A percentile compares a stretch with the other conserved stretches of the same genome.
Evolutionary conservation across 345 rosid species (phyloP).

Genomic region (Capsella bursapastoris): DNA sequence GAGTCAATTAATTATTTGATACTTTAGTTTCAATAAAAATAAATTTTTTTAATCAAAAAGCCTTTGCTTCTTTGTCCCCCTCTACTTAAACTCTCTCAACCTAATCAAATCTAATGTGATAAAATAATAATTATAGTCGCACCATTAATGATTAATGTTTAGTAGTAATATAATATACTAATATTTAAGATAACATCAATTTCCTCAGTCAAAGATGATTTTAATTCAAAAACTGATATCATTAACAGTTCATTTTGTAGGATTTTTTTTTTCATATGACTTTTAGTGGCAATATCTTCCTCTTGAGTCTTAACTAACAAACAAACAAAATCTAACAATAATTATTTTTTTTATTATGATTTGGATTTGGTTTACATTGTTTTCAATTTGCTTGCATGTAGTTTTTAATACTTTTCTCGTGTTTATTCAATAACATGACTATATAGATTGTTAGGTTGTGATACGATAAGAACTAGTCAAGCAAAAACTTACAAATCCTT

Average conservation of each 20-base stretch:
- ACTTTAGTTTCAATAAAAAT: slow-evolving; percentile 14
- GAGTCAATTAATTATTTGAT: slow-evolving; percentile 25
- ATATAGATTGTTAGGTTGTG: background rate
- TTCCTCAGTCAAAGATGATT: slow-evolving; percentile 37
- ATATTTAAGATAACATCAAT: background rate
- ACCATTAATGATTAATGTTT: slow-evolving; percentile 33
- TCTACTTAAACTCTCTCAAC: slow-evolving; percentile 18
- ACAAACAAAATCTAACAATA: slow-evolving; percentile 10
- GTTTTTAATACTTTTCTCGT: background rate
- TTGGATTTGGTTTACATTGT: background rate
- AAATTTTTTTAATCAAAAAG: slow-evolving; percentile 41
- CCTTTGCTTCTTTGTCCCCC: slow-evolving; percentile 44
- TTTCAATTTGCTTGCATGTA: background rate
- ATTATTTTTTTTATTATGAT: background rate
- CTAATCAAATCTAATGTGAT: slow-evolving; percentile 36
- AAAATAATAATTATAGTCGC: slow-evolving; percentile 35
- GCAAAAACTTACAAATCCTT: background rate
- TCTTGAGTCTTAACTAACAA: background rate
- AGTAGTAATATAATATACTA: background rate
- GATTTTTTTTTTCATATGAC: slow-evolving; percentile 26
- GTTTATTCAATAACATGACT: background rate
- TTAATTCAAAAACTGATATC: slow-evolving; percentile 26
- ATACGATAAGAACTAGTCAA: slow-evolving; percentile 25
- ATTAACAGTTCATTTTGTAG: background rate
- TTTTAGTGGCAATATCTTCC: slow-evolving; percentile 20